Base-by-base conservation (phyloP, 75 land plant genomes). In the Pinus tabuliformis region DNA sequence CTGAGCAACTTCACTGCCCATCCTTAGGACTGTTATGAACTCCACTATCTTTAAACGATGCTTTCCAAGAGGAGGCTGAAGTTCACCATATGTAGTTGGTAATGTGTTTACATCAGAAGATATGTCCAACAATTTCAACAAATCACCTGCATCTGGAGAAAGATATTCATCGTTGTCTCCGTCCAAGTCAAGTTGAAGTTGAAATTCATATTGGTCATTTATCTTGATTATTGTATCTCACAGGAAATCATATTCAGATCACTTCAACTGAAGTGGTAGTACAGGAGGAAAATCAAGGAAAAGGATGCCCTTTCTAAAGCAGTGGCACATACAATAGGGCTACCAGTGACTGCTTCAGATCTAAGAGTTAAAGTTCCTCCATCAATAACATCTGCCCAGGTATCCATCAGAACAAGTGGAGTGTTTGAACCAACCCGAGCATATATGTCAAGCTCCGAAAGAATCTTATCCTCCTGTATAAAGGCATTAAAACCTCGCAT, bases 61-160 rank as follows among this genome's bases (percentile, higher is more conserved):
- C 49, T 89, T 97, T 56, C 99, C 99, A 61, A 95, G 81, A 76
- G 99, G 99, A 64, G 99, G 99, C 58, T 86, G 84, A 59, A 97
- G 78, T 73, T 83, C 88, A 3, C 99, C 99, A 79, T 97, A 95
- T 9, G 98, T 95, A 18, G 96, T 97, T n/a, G 79, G 88, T 72
- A 97, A 78, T 39, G 84, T 61, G 28, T 24, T 77, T 57, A 88
- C 91, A 36, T 85, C 81, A 68, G 82, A 77, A 5, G 95, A 90
- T 59, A 93, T 81, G 80, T 93, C 86, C 78, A 97, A 80, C 36
- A 97, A 78, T 83, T 86, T 85, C 8, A 95, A 81, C 76, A 97
- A 82, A 57, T 87, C 79, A 79, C 98, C 99, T 86, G 80, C 52
- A 72, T 49, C 33, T 1, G 33, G 33, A 33, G 33, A 33, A 33